Percentiles rank a stretch among this genome's conserved stretches.
Conservation (phyloP, 495 filamentous ascomycete species). For the Talaromyces stipitatus region DNA sequence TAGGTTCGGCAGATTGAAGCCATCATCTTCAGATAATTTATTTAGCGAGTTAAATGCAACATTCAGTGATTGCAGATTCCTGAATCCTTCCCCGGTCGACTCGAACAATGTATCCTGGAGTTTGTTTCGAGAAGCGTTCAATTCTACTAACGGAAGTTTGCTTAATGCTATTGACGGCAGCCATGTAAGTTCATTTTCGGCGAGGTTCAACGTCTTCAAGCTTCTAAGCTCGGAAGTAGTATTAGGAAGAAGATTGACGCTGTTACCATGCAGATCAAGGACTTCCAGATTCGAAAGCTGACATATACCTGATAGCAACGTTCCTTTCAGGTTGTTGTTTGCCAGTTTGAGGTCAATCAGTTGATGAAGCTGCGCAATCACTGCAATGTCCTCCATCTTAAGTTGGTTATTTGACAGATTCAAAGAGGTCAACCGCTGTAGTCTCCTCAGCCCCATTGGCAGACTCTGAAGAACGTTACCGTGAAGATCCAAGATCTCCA, state of each 20-base stretch:
- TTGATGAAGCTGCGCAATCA: slow-evolving; percentile 59
- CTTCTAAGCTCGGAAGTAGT: slow-evolving; percentile 54
- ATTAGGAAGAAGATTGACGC: slow-evolving; percentile 64
- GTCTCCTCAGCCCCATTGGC: slow-evolving; percentile 66
- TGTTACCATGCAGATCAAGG: slow-evolving; percentile 76
- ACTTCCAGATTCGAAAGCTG: slow-evolving; percentile 62
- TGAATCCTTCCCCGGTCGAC: slow-evolving; percentile 44
- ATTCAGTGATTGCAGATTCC: slow-evolving; percentile 63
- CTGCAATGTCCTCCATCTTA: slow-evolving; percentile 56
- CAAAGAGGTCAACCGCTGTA: slow-evolving; percentile 65
- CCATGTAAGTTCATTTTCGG: slow-evolving; percentile 62
- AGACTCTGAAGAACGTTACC: slow-evolving; percentile 67
- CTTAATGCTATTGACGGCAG: slow-evolving; percentile 63
- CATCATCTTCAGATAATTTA: slow-evolving; percentile 39
- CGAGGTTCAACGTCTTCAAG: slow-evolving; percentile 68
- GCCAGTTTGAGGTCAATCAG: slow-evolving; percentile 76
- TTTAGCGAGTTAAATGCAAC: slow-evolving; percentile 67
- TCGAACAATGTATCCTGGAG: slow-evolving; percentile 66
- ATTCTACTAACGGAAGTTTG: slow-evolving; percentile 61
- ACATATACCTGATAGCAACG: slow-evolving; percentile 48
- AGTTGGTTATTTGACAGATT: slow-evolving; percentile 85
- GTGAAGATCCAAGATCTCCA: slow-evolving; percentile 80
- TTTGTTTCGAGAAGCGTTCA: slow-evolving; percentile 73
- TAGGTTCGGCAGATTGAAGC: slow-evolving; percentile 61
- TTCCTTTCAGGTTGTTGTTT: slow-evolving; percentile 66